Conservation (phyloP, 1,139 yeast species). For the Kurtzmaniella quercitrusa region DNA sequence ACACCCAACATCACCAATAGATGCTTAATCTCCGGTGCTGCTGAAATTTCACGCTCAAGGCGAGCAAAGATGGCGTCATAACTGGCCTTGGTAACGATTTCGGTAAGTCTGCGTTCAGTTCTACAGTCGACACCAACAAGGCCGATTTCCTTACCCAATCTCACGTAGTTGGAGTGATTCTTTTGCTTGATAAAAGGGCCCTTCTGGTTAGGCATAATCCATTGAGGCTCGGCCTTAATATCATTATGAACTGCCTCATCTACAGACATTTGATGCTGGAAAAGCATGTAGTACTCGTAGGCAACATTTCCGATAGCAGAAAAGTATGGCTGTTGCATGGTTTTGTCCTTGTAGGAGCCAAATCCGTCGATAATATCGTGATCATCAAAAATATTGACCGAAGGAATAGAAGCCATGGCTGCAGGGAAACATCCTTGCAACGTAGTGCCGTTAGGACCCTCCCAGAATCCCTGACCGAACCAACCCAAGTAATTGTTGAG, state of each 20-base stretch:
- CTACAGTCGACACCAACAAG: slow-evolving; percentile 86
- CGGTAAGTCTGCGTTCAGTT: slow-evolving; percentile 71
- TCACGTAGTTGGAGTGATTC: slow-evolving; percentile 64
- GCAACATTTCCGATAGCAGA: slow-evolving; percentile 71
- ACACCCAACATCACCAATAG: slow-evolving; percentile 82
- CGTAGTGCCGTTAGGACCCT: slow-evolving; percentile 61
- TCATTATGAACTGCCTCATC: slow-evolving; percentile 32
- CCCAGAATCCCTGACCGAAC: slow-evolving; percentile 90
- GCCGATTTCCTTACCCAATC: slow-evolving; percentile 70
- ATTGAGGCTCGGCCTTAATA: slow-evolving; percentile 43
- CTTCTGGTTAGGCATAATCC: slow-evolving; percentile 48
- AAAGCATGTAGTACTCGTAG: slow-evolving; percentile 80
- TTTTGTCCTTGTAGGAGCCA: slow-evolving; percentile 75
- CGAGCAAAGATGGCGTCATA: slow-evolving; percentile 62
- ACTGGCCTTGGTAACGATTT: slow-evolving; percentile 51
- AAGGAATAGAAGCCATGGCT: slow-evolving; percentile 79
- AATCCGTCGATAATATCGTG: slow-evolving; percentile 95
- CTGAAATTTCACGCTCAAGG: slow-evolving; percentile 47
- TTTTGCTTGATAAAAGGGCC: slow-evolving; percentile 68
- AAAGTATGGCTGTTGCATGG: slow-evolving; percentile 72
- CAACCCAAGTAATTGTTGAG: slow-evolving; percentile 72
- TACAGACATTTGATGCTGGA: slow-evolving; percentile 75
- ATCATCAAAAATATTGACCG: slow-evolving; percentile 79
- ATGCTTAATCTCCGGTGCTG: slow-evolving; percentile 60
- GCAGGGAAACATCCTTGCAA: slow-evolving; percentile 65